Conservation (phyloP, 352 stramenopile species). For the Pythium apleroticum region DNA sequence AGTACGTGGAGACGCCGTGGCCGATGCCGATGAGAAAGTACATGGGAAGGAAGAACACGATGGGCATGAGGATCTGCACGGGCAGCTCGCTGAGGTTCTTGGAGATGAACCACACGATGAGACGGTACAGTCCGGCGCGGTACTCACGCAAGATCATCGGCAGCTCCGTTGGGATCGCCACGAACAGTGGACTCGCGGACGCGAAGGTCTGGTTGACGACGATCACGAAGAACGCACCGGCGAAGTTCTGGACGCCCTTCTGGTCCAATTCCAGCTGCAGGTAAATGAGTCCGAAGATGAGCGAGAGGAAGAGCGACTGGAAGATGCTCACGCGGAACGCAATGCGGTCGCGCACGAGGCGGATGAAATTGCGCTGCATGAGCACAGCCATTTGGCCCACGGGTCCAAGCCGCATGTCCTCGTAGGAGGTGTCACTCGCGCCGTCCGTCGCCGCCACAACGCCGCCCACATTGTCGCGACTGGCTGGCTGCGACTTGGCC, state of each 20-base stretch:
- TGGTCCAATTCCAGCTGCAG: slow-evolving; percentile 43
- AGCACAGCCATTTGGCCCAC: slow-evolving; percentile 41
- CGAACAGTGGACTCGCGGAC: slow-evolving; percentile 23
- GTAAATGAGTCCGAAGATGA: slow-evolving; percentile 48
- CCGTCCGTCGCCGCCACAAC: background rate
- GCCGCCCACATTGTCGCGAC: no score
- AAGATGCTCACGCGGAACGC: slow-evolving; percentile 27
- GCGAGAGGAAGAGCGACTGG: slow-evolving; percentile 33
- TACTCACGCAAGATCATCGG: slow-evolving; percentile 45
- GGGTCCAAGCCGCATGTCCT: slow-evolving; percentile 24
- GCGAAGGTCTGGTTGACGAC: slow-evolving; percentile 48
- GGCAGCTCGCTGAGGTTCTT: slow-evolving; percentile 47
- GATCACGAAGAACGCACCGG: slow-evolving; percentile 46
- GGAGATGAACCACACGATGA: slow-evolving; percentile 41
- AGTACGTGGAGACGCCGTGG: background rate
- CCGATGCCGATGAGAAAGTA: slow-evolving; percentile 42
- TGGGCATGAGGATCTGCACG: slow-evolving; percentile 42
- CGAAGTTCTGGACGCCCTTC: slow-evolving; percentile 45
- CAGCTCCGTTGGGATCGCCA: slow-evolving; percentile 28
- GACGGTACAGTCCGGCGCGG: slow-evolving; percentile 34
- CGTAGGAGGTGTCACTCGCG: slow-evolving; percentile 15
- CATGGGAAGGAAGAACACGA: slow-evolving; percentile 33
- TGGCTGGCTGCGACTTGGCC: background rate
- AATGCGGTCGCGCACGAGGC: slow-evolving; percentile 53
- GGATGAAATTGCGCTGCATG: slow-evolving; percentile 44